Evolutionary conservation across 371 early-diverging fungal species (phyloP).

Genomic region (Lichtheimia hyalospora): DNA sequence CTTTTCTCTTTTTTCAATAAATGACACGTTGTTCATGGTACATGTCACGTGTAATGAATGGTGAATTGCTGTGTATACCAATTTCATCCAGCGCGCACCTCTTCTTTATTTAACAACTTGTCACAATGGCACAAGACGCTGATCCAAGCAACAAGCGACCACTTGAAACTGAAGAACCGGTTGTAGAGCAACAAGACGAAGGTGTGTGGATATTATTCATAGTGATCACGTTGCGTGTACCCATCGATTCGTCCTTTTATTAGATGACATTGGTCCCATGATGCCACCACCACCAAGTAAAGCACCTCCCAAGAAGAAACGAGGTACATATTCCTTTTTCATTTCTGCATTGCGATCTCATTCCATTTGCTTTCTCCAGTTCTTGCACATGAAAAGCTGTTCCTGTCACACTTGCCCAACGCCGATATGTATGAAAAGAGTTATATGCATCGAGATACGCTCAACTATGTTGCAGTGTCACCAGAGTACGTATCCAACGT

Average conservation of each 20-base stretch:
- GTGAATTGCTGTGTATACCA: no score
- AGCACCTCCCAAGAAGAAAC: constrained; percentile 36
- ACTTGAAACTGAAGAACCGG: neutral
- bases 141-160: constrained; percentile 7
- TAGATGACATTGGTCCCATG: constrained; percentile 44
- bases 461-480: constrained; percentile 78
- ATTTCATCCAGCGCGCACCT: no score
- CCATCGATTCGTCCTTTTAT: neutral
- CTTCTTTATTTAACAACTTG: no score
- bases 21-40: no score
- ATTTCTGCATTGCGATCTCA: neutral
- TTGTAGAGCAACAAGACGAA: constrained; percentile 2
- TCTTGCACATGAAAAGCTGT: constrained; percentile 75
- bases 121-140: neutral
- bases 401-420: constrained; percentile 74
- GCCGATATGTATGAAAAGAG: constrained; percentile 91
- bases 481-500: constrained; percentile 37
- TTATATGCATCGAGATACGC: constrained; percentile 93
- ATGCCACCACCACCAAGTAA: constrained; percentile 35
- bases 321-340: constrained; percentile 22
- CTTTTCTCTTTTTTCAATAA: no score
- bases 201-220: neutral
- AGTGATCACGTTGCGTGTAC: neutral
- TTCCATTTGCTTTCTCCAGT: constrained; percentile 27
- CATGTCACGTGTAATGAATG: no score